Percentiles rank a stretch among this genome's conserved stretches.
These are phyloP conservation scores for Strobilomyces echinocephalus DNA, from an alignment of 768 basidiomycete species.

Conservation along the genomic window DNA sequence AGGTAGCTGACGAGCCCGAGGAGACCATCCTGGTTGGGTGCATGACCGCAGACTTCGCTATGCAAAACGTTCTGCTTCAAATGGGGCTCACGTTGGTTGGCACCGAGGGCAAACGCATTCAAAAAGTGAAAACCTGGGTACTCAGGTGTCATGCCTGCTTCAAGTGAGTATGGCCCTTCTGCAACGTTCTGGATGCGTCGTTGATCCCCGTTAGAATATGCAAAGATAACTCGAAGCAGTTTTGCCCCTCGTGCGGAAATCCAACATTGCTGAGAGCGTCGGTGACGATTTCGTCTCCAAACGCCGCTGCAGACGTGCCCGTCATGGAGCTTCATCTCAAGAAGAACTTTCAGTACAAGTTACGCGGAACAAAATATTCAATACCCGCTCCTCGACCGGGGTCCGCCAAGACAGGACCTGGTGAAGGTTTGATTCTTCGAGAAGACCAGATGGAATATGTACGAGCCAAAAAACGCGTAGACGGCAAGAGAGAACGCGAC, in stretches of 20 bases:
- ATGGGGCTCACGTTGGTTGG: constrained; percentile 90
- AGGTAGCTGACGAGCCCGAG: constrained; percentile 32
- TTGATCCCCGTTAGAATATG: constrained; percentile 61
- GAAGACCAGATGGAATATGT: constrained; percentile 91
- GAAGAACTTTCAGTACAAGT: constrained; percentile 90
- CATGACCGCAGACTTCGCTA: constrained; percentile 98
- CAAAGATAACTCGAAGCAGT: constrained; percentile 90
- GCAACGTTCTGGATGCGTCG: neutral
- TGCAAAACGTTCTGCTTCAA: constrained; percentile 95
- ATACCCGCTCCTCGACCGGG: constrained; percentile 91
- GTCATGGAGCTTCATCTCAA: constrained; percentile 89
- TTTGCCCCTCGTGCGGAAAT: constrained; percentile 97
- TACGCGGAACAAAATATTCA: constrained; percentile 86
- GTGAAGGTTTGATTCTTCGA: constrained; percentile 80
- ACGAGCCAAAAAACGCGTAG: constrained; percentile 73
- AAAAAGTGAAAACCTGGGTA: constrained; percentile 92
- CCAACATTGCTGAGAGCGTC: constrained; percentile 86
- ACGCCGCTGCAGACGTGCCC: constrained; percentile 55
- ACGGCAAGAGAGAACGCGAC: constrained; percentile 70
- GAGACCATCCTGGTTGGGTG: constrained; percentile 66
- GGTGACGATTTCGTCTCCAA: constrained; percentile 74
- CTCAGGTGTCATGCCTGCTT: constrained; percentile 97
- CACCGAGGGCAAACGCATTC: constrained; percentile 84
- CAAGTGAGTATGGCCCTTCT: constrained; percentile 61
- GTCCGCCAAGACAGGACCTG: constrained; percentile 75